Base-by-base conservation (phyloP, 805 yeast species). In the Barnettozyma populi region DNA sequence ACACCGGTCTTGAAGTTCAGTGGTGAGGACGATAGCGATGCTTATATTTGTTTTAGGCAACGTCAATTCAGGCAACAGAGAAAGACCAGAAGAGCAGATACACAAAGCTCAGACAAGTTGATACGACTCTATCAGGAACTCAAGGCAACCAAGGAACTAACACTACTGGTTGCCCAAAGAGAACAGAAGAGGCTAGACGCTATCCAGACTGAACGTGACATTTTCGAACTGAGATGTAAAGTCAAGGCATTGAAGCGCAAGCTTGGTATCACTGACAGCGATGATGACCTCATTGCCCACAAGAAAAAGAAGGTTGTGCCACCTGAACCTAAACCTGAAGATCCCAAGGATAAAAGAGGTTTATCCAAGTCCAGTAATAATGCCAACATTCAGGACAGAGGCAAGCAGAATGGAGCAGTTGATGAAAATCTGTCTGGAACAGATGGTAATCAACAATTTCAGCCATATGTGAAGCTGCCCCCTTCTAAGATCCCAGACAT, bases 21-120 rank as follows among this genome's bases (percentile, higher is more conserved):
- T 47, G 94, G 88, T 50, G 90, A 90, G 60, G 97, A 90, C 59
- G 97, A 90, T 59, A 79, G 78, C 50, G 97, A 94, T 65, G 98
- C 99, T 2, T 94, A 94, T 65, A 84, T 89, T 36, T 89, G 97
- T 70, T 94, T 94, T 73, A 79, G 99, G 60, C 82, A 97, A 56
- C 84, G 99, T 65, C 98, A 90, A 61, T 84, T 89, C 54, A 80
- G 99, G 55, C 97, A 87, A 62, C 94, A 95, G 27, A 84, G 99
- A 65, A 94, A 94, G 65, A 94, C 99, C 0, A 80, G 99, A 65
- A 80, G 98, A 54, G 87, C 97, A 0, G 99, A 94, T 69, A 78
- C 86, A 31, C 86, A 89, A 57, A 89, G 94, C 56, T 84, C 90
- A 13, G 97, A 90, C 65, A 79, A 90, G 54, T 72, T 94, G 43